A percentile compares a stretch with the other conserved stretches of the same genome.
Evolutionary conservation across 2,329 filamentous ascomycete species (phyloP).

Genomic region (Diplodia seriata): DNA sequence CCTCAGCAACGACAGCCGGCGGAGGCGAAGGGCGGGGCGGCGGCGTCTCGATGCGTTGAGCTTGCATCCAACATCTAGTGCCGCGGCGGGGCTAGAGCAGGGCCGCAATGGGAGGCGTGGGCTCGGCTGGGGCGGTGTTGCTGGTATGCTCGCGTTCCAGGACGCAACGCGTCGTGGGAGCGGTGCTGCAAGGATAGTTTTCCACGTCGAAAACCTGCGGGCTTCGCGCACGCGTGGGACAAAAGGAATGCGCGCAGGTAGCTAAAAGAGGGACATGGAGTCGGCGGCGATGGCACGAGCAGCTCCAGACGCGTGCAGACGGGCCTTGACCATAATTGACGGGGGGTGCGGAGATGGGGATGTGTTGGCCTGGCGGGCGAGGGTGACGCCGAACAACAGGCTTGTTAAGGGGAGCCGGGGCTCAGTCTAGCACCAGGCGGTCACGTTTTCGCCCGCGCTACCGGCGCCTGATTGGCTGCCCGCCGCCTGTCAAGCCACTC

Average conservation of each 20-base stretch:
- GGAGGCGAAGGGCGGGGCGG: conserved; percentile 47
- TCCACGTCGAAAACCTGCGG: conserved; percentile 7
- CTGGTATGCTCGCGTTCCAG: conserved; percentile 26
- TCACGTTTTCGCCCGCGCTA: conserved; percentile 7
- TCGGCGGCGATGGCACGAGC: conserved; percentile 15
- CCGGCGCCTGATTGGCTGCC: conserved; percentile 12
- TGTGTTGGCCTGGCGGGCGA: conserved; percentile 16
- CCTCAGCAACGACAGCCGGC: conserved; percentile 40
- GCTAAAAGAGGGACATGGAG: conserved; percentile 31
- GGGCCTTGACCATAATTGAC: conserved; percentile 28
- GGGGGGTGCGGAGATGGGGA: conserved; percentile 24
- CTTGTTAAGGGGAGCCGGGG: conserved; percentile 22
- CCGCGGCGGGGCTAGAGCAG: conserved; percentile 17
- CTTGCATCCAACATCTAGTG: conserved; percentile 47
- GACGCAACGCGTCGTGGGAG: neutral
- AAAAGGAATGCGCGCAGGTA: conserved; percentile 19
- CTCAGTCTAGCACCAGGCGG: conserved; percentile 8
- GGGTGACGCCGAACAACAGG: conserved; percentile 13
- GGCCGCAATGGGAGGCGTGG: conserved; percentile 13
- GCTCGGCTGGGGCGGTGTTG: conserved; percentile 4
- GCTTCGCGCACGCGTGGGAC: conserved; percentile 14
- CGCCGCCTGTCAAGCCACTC: conserved; percentile 1
- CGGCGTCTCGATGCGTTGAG: conserved; percentile 45
- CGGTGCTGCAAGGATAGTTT: conserved; percentile 29
- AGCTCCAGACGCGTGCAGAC: conserved; percentile 27